phyloP scores from a whole-genome alignment of 768 basidiomycete species.

The Daedaleopsis sinensis region DNA sequence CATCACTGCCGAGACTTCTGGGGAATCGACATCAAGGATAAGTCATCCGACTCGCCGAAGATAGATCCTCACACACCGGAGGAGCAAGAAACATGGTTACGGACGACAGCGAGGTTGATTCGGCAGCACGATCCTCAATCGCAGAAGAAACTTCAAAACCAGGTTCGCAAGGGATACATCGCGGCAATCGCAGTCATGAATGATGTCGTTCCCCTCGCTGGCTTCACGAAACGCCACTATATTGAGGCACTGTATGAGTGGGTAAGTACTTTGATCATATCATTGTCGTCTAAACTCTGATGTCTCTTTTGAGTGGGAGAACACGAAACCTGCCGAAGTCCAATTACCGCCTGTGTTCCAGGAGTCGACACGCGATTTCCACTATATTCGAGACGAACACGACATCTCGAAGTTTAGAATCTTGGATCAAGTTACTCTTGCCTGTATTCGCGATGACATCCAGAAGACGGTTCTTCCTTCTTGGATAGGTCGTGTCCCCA shows the following conservation, averaged over 20 bases:
- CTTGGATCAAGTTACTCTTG: background rate
- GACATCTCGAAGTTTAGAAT: conserved; percentile 2
- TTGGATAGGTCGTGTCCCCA: conserved; percentile 36
- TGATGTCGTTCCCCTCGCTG: no score
- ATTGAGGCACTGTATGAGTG: background rate
- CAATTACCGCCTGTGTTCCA: background rate
- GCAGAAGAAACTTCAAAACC: no score
- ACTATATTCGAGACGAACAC: background rate
- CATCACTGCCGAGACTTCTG: conserved; percentile 36
- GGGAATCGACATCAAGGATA: conserved; percentile 18
- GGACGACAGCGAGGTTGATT: background rate
- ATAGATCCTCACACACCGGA: background rate
- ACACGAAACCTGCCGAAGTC: background rate
- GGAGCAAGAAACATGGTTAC: background rate
- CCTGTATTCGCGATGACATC: background rate
- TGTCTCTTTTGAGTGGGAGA: no score
- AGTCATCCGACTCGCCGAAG: background rate
- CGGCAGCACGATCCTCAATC: no score
- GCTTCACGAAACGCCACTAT: background rate
- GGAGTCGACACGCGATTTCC: background rate
- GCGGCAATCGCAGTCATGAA: background rate
- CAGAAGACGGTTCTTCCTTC: conserved; percentile 23
- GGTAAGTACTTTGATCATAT: no score
- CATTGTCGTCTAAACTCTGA: no score
- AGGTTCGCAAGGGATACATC: background rate